These are phyloP conservation scores for Quercus tomentella DNA, from an alignment of 331 rosid species.

Conservation along the genomic window DNA sequence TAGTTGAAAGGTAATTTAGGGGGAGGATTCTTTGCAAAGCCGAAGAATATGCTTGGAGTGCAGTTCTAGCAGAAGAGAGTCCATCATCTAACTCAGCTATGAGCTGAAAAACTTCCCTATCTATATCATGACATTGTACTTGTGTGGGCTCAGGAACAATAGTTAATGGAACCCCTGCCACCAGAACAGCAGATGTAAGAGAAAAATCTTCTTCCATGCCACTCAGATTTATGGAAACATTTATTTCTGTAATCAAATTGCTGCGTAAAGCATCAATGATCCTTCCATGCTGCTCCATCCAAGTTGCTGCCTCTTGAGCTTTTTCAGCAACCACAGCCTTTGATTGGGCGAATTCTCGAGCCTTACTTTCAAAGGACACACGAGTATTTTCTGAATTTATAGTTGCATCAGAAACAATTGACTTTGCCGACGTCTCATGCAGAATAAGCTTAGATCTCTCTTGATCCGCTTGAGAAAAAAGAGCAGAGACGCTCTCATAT, in stretches of 20 bases:
- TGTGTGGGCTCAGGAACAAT: slow-evolving; percentile 99
- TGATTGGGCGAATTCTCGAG: slow-evolving; percentile 80
- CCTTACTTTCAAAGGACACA: slow-evolving; percentile 78
- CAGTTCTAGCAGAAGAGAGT: slow-evolving; percentile 57
- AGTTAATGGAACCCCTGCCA: slow-evolving; percentile 91
- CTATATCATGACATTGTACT: slow-evolving; percentile 89
- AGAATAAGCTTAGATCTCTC: slow-evolving; percentile 70
- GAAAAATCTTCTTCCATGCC: slow-evolving; percentile 64
- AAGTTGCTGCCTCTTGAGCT: slow-evolving; percentile 86
- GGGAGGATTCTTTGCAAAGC: slow-evolving; percentile 92
- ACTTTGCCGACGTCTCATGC: slow-evolving; percentile 82
- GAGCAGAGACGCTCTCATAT: slow-evolving; percentile 61
- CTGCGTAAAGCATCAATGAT: slow-evolving; percentile 78
- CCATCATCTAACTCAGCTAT: slow-evolving; percentile 75
- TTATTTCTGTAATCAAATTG: slow-evolving; percentile 67
- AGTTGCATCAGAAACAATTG: slow-evolving; percentile 84
- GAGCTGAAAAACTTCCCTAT: slow-evolving; percentile 77
- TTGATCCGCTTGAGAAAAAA: slow-evolving; percentile 79
- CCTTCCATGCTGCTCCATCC: slow-evolving; percentile 96
- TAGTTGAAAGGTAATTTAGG: slow-evolving; percentile 73
- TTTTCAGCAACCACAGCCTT: slow-evolving; percentile 75
- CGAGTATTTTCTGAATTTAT: slow-evolving; percentile 62
- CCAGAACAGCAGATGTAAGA: slow-evolving; percentile 78
- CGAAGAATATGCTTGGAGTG: slow-evolving; percentile 73
- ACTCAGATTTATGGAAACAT: slow-evolving; percentile 42